phyloP scores from a whole-genome alignment of 1,284 basidiomycete genomes.

The Meripilus lineatus region DNA sequence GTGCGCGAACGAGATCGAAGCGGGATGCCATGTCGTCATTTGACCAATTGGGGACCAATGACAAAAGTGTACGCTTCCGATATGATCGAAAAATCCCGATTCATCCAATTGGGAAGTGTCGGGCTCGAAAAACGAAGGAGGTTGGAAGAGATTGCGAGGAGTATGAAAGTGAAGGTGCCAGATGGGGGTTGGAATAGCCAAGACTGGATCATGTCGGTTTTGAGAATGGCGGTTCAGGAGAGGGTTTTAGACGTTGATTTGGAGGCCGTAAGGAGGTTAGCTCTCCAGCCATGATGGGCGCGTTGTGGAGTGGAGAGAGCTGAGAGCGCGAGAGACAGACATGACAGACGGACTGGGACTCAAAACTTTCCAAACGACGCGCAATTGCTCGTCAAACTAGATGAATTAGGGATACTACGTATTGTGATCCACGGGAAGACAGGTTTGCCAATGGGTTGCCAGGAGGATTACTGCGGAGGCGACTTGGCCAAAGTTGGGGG shows the following conservation, averaged over 20 bases:
- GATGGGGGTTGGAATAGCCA: conserved; percentile 2
- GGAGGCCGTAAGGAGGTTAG: not conserved
- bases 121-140: not conserved
- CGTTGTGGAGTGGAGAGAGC: no score
- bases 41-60: conserved; percentile 6
- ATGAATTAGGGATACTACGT: no score
- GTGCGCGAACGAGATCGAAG: conserved; percentile 1
- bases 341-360: no score
- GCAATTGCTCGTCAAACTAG: no score
- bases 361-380: no score
- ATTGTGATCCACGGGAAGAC: no score
- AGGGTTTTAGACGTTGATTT: not conserved
- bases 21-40: not conserved
- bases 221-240: conserved; percentile 1
- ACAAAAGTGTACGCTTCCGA: not conserved
- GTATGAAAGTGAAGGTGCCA: not conserved
- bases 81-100: not conserved
- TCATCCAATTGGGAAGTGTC: not conserved
- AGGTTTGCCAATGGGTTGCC: no score
- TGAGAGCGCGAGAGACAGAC: no score
- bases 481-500: no score
- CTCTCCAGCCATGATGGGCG: no score
- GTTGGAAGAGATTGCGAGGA: conserved; percentile 3
- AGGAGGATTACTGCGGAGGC: no score
- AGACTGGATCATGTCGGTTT: not conserved